These are phyloP conservation scores for Haplosporangium gracile DNA, from an alignment of 192 early-diverging fungal species.

Conservation along the genomic window DNA sequence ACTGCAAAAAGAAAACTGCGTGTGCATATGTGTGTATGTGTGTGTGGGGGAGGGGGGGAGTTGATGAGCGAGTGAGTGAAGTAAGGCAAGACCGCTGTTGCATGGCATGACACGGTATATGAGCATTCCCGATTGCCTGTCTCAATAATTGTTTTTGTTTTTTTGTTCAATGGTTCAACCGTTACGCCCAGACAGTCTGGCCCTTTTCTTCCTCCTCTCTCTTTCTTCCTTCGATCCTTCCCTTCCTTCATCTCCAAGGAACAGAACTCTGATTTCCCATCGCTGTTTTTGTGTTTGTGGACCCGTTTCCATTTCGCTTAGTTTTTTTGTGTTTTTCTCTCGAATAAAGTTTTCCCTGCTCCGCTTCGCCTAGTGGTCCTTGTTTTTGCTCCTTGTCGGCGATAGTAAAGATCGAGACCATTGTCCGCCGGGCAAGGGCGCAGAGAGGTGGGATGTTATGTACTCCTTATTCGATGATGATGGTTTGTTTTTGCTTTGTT, in stretches of 20 bases:
- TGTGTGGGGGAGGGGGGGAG: neutral
- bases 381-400: neutral
- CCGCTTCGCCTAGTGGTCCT: slow-evolving; percentile 8
- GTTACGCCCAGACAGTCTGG: neutral
- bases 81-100: neutral
- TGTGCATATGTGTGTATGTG: neutral
- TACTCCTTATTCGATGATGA: too few species aligned
- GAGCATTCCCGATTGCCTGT: neutral
- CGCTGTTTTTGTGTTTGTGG: neutral
- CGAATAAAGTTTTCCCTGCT: neutral
- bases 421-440: neutral
- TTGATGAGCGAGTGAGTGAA: neutral
- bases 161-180: neutral
- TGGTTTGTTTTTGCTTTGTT: neutral
- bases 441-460: too few species aligned
- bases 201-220: neutral
- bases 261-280: neutral
- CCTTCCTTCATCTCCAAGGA: neutral
- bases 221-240: neutral
- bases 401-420: neutral
- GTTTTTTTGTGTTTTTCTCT: neutral
- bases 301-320: neutral
- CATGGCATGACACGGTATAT: neutral
- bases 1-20: neutral
- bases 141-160: neutral